These are phyloP conservation scores for Diaporthe sp. DNA, from an alignment of 2,329 filamentous ascomycete genomes.

Conservation along the genomic window DNA sequence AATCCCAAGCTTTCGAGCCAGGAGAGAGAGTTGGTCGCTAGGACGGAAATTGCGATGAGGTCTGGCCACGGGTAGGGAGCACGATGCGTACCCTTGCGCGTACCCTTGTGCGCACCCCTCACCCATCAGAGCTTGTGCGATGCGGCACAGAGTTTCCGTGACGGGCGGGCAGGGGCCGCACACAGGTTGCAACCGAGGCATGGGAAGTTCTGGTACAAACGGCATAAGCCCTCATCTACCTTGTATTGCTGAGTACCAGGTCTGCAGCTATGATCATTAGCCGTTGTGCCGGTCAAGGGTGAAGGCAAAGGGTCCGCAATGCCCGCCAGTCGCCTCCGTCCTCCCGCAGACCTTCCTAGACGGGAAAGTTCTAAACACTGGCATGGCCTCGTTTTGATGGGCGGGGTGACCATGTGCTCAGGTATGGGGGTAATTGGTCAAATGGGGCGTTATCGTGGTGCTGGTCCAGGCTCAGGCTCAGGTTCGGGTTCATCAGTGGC, in stretches of 20 bases:
- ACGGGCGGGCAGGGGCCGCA: background rate
- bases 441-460: background rate
- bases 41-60: background rate
- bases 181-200: conserved; percentile 20
- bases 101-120: background rate
- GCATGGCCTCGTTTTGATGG: background rate
- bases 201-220: background rate
- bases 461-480: background rate
- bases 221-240: background rate
- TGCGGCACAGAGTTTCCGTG: background rate
- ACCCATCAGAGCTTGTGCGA: background rate
- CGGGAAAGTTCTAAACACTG: background rate
- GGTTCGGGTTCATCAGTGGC: background rate
- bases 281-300: conserved; percentile 1
- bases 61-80: background rate
- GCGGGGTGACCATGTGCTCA: background rate
- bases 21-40: background rate
- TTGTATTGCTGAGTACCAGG: background rate
- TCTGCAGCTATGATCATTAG: background rate
- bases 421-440: background rate
- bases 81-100: background rate
- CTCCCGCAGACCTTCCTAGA: conserved; percentile 13
- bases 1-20: background rate
- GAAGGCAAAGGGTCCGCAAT: background rate
- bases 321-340: background rate